Evolutionary conservation across 2,329 filamentous ascomycete species (phyloP), one percentile per base, ranked within the genome.

Genomic region (Fusarium virguliforme): DNA sequence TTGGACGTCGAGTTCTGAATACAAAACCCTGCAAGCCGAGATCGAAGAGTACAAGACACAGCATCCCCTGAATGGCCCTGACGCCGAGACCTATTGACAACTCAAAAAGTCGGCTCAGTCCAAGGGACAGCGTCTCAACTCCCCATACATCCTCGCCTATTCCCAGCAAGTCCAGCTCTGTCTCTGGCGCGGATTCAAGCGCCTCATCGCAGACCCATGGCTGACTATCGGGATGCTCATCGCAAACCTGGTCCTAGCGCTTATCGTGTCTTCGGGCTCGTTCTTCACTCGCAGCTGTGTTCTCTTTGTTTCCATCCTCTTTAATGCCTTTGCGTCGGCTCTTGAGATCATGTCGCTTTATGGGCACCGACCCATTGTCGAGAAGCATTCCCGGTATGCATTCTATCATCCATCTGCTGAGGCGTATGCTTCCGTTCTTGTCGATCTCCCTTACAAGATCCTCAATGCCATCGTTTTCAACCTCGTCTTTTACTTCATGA

Each of bases 401-500:
- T 35, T 80, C 0, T 80, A 80, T 46, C 78, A 79, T 10, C 78
- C 76, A 0, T 65, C 71, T 0, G 72, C 77, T 0, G 75, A 79
- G n/a, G 75, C 77, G 0, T 66, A 77, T 22, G 68, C 79, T 2
- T 76, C 51, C 0, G 78, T 83, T 40, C 63, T 85, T 4, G 74
- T 76, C n/a, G 83, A 85, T 60, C 59, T 85, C 28, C 83, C 83
- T 0, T 77, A 79, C 64, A 84, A 84, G 62, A 62, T 84, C 18
- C 46, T 70, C 6, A 81, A 79, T 9, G 66, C 77, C 10, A 65
- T 85, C 15, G 69, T 80, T 28, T 83, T 83, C 67, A 83, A 81
- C 56, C 76, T 85, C 28, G 80, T 83, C 26, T 76, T 85, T 10
- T 85, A 85, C 72, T 85, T 85, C 69, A 84, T 85, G 83, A 81